Base-by-base conservation (phyloP, 176 grass and related monocot genomes). In the Cenchrus americanus region DNA sequence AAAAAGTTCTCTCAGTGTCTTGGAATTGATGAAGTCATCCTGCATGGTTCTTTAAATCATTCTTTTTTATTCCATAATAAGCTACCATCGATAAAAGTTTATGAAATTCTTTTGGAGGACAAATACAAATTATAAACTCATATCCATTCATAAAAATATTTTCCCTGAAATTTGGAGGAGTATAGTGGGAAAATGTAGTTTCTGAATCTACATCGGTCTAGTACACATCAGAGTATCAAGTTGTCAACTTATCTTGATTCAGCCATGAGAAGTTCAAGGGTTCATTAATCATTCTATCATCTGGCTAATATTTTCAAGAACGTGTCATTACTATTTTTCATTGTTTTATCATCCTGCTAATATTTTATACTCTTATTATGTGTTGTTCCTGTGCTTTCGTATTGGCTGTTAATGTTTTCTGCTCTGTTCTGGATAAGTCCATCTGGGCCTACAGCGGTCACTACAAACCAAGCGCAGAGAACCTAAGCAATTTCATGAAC, bases 361-460 rank as follows among this genome's bases (percentile, higher is more conserved):
- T 3, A 6, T 74, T 52, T 53, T 34, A 54, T 78, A 49, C 51
- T 72, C 59, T 48, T 40, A 50, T 82, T 71, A 30, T 10, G 3
- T 8, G 17, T 14, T 30, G 8, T 14, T 30, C 4, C 11, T 40
- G 1, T 75, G 52, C 34, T 37, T 37, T 37, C 34, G 2, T 37
- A 37, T 37, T 37, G 34, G 34, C 34, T 37, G 34, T 4, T 37
- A 37, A 12, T 15, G 81, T 26, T 51, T 37, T 13, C 54, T 76
- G 15, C 70, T 23, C 72, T 51, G 11, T 24, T 76, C 30, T 51
- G 18, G n/a, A 73, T 69, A 83, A 98, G 96, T 85, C 88, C 64
- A 86, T 98, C 13, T 98, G 91, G 96, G 85, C 93, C 1, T 98
- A 98, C 50, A 98, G 93, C 80, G 92, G 96, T 32, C 96, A 98